Evolutionary conservation across 2,329 filamentous ascomycete genomes (phyloP), one percentile per base, ranked within the genome.

Genomic region (Pseudogymnoascus destructans): DNA sequence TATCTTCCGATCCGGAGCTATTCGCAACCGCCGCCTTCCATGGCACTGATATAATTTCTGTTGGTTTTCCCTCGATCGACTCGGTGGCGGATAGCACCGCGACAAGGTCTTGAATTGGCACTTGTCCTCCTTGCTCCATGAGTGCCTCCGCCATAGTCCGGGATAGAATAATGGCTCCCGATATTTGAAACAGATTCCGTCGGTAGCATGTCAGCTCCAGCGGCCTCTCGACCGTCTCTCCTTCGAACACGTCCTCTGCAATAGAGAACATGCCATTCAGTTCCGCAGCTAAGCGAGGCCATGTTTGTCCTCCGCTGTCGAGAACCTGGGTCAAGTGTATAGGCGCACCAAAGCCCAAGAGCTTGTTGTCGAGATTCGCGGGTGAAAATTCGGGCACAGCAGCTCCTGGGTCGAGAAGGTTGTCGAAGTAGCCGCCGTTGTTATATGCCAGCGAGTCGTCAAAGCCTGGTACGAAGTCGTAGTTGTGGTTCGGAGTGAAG

Each of bases 31-130:
- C 32, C 4, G 67, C 95, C 74, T 96, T 96, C 91, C 92, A 96
- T 0, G 92, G 92, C 54, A 97, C 93, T 0, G 87, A 93, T 60
- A 97, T 96, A 61, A 97, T 95, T 72, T 96, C 95, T 5, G 95
- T 92, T 0, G 82, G 67, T 67, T 95, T 95, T 55, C 89, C 88
- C 69, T 97, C 92, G 55, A 96, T 95, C 4, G 89, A 95, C 71
- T 97, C 92, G 3, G 87, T 82, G 1, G 89, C 91, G 0, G 87
- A 87, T 57, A 97, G 89, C 33, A 86, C 85, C 19, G 93, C 83
- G 61, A 89, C 86, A 62, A 95, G 72, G 61, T 95, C 81, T 46
- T 87, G 82, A 3, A 93, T 81, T 38, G 89, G 85, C 19, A 88
- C 80, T 57, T 88, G 85, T 38, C 84, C 85, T 52, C 89, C 86